A percentile compares a stretch with the other conserved stretches of the same genome.
phyloP scores from a whole-genome alignment of 2,329 filamentous ascomycete genomes.

The Penicillium freii region DNA sequence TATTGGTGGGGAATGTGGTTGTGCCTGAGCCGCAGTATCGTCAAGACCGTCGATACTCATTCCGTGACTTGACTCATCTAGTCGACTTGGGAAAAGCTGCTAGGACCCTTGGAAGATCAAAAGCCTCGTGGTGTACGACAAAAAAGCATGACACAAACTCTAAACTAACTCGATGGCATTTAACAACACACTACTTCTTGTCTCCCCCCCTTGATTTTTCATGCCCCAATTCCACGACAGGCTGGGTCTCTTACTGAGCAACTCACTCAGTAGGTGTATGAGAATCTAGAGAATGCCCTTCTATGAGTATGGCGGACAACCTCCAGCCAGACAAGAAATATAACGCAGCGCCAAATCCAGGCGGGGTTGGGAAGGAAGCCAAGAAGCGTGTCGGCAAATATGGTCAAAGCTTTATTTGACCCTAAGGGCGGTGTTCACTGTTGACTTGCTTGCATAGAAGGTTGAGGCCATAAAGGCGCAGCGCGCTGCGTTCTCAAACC shows the following conservation, averaged over 20 bases:
- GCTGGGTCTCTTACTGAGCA: conserved; percentile 40
- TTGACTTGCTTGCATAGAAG: conserved; percentile 43
- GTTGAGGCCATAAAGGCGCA: conserved; percentile 43
- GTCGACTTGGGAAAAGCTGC: conserved; percentile 34
- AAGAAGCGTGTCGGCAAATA: conserved; percentile 36
- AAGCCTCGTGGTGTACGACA: conserved; percentile 4
- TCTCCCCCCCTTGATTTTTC: conserved; percentile 46
- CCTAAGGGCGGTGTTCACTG: conserved; percentile 46
- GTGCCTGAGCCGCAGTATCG: conserved; percentile 48
- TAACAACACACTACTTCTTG: conserved; percentile 1
- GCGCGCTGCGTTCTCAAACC: conserved; percentile 37
- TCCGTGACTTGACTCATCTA: conserved; percentile 43
- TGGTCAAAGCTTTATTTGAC: conserved; percentile 45
- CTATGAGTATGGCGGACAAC: conserved; percentile 47
- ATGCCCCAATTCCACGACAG: conserved; percentile 46
- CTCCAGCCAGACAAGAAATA: conserved; percentile 42
- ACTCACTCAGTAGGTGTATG: conserved; percentile 42
- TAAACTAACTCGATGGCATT: conserved; percentile 13
- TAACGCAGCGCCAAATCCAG: conserved; percentile 40
- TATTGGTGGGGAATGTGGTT: conserved; percentile 44
- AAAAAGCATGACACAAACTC: conserved; percentile 26
- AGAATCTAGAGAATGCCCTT: conserved; percentile 47
- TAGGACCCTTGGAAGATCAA: neutral
- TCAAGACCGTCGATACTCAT: conserved; percentile 41
- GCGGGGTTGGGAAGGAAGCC: neutral